phyloP scores from a whole-genome alignment of 2,329 filamentous ascomycete species.

The Keithomyces neogunnii region DNA sequence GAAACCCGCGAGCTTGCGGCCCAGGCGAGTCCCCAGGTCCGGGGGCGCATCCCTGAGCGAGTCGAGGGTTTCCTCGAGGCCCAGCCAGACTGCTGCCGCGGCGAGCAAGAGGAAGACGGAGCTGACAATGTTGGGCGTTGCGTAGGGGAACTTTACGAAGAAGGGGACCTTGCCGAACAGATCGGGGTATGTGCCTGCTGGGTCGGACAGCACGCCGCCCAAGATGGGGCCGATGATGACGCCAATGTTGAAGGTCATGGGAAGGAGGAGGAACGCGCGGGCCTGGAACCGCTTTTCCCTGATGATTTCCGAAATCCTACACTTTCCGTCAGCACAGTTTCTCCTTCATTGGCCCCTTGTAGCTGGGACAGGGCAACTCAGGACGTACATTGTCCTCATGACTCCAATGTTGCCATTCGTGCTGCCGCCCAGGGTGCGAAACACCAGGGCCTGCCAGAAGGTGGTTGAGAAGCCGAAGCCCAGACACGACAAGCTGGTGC shows the following conservation, averaged over 20 bases:
- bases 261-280: slow-evolving; percentile 66
- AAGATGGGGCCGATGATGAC: slow-evolving; percentile 63
- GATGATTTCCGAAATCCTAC: slow-evolving; percentile 57
- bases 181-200: slow-evolving; percentile 46
- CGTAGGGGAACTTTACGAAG: slow-evolving; percentile 43
- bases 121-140: slow-evolving; percentile 45
- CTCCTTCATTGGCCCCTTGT: no score
- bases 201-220: slow-evolving; percentile 61
- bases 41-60: slow-evolving; percentile 26
- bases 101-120: slow-evolving; percentile 37
- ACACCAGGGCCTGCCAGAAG: slow-evolving; percentile 64
- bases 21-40: slow-evolving; percentile 34
- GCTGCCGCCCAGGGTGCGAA: slow-evolving; percentile 59
- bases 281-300: slow-evolving; percentile 59
- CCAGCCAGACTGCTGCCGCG: slow-evolving; percentile 36
- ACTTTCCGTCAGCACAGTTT: neutral
- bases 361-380: no score
- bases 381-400: slow-evolving; percentile 58
- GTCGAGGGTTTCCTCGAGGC: slow-evolving; percentile 46
- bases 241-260: slow-evolving; percentile 65
- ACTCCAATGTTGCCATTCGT: slow-evolving; percentile 70
- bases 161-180: slow-evolving; percentile 40
- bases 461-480: slow-evolving; percentile 58
- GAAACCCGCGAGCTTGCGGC: slow-evolving; percentile 23
- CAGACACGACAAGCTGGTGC: slow-evolving; percentile 38